Percentiles rank a stretch among this genome's conserved stretches.
These are phyloP conservation scores for Porodaedalea pini DNA, from an alignment of 1,284 basidiomycete species.

Conservation along the genomic window DNA sequence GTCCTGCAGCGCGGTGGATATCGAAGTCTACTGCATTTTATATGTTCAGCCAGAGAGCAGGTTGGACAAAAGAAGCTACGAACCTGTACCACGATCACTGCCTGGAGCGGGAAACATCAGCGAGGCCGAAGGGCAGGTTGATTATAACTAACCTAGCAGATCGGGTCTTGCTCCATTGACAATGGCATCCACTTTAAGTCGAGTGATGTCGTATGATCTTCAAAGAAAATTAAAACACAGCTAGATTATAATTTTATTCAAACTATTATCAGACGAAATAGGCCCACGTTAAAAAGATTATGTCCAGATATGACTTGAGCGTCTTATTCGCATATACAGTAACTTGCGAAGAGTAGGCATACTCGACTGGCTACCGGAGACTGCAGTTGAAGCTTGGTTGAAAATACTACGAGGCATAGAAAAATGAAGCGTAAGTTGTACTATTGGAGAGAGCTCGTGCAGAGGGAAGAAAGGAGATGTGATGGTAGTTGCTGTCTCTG, in stretches of 20 bases:
- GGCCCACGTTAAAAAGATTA: background rate
- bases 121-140: background rate
- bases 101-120: conserved; percentile 17
- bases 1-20: conserved; percentile 84
- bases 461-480: too few relatives aligned
- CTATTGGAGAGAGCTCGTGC: too few relatives aligned
- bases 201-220: conserved; percentile 58
- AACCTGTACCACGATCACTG: conserved; percentile 23
- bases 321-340: background rate
- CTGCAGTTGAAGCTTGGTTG: too few relatives aligned
- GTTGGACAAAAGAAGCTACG: background rate
- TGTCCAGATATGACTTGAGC: background rate
- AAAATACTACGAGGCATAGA: too few relatives aligned
- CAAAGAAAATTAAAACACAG: too few relatives aligned
- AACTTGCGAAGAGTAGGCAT: conserved; percentile 1
- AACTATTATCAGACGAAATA: background rate
- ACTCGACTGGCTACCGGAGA: too few relatives aligned
- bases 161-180: conserved; percentile 86
- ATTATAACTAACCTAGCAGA: conserved; percentile 55
- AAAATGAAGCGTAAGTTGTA: too few relatives aligned
- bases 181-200: conserved; percentile 68
- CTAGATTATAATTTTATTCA: too few relatives aligned
- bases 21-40: conserved; percentile 68
- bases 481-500: too few relatives aligned
- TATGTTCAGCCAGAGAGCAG: conserved; percentile 3